Evolutionary conservation across 345 rosid species (phyloP).

Genomic region (Camelina neglecta): DNA sequence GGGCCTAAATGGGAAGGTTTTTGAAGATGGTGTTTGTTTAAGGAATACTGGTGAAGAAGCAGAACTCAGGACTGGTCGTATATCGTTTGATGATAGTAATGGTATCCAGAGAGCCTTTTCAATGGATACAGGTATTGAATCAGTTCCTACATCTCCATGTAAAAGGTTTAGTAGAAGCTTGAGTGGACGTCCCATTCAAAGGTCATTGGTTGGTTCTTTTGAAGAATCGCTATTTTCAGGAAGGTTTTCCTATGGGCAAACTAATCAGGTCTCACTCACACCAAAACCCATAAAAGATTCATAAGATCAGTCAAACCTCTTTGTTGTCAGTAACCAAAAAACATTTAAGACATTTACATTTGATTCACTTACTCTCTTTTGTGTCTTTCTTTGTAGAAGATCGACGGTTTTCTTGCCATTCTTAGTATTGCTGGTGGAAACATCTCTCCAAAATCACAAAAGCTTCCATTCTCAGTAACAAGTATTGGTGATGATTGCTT

Average conservation of each 20-base stretch:
- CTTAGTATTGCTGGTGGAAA: constrained; percentile 84
- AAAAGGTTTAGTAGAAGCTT: constrained; percentile 59
- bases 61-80: constrained; percentile 46
- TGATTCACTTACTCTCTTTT: background rate
- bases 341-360: constrained; percentile 20
- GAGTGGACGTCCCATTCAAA: constrained; percentile 69
- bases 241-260: constrained; percentile 61
- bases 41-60: constrained; percentile 47
- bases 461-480: constrained; percentile 88
- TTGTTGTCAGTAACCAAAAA: background rate
- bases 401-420: constrained; percentile 7
- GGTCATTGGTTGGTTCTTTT: constrained; percentile 93
- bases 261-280: constrained; percentile 53
- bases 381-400: constrained; percentile 46
- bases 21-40: constrained; percentile 39
- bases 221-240: constrained; percentile 94
- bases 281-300: background rate
- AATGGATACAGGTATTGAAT: constrained; percentile 53
- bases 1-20: constrained; percentile 33
- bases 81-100: constrained; percentile 60
- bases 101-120: constrained; percentile 59
- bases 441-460: constrained; percentile 78
- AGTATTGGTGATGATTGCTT: constrained; percentile 85
- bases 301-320: background rate
- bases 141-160: constrained; percentile 51